A percentile compares a stretch with the other conserved stretches of the same genome.
Conservation (phyloP, 2,329 filamentous ascomycete genomes). For the Orbilia quercus region DNA sequence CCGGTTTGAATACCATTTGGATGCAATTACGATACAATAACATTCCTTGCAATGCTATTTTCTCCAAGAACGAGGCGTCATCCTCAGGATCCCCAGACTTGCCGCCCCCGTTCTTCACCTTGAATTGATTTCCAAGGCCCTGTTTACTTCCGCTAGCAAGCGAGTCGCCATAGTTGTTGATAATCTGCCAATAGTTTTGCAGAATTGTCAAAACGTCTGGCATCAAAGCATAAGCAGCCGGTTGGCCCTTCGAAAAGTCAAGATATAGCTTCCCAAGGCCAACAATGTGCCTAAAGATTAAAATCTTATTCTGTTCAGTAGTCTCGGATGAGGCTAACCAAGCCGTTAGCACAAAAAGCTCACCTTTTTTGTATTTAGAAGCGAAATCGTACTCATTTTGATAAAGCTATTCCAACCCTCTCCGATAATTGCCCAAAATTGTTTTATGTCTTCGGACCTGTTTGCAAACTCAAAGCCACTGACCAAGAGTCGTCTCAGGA, state of each 20-base stretch:
- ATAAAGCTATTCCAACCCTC: conserved; percentile 82
- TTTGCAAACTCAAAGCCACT: conserved; percentile 86
- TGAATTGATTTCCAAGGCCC: conserved; percentile 58
- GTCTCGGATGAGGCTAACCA: conserved; percentile 36
- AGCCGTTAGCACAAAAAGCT: not conserved
- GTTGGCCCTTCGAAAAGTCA: conserved; percentile 81
- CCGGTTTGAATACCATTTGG: conserved; percentile 83
- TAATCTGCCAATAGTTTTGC: conserved; percentile 84
- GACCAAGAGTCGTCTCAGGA: conserved; percentile 80
- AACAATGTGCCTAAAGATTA: conserved; percentile 85
- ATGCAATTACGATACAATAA: conserved; percentile 83
- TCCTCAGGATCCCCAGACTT: conserved; percentile 63
- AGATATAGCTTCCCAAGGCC: conserved; percentile 93
- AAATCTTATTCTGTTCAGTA: conserved; percentile 41
- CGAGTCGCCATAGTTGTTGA: conserved; percentile 78
- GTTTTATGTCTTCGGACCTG: conserved; percentile 77
- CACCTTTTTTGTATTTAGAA: not conserved
- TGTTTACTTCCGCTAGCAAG: conserved; percentile 70
- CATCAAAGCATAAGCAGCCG: conserved; percentile 83
- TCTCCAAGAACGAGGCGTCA: conserved; percentile 74
- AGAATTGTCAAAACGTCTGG: conserved; percentile 82
- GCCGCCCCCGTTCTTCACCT: conserved; percentile 62
- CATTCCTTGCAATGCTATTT: conserved; percentile 83
- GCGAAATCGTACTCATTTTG: conserved; percentile 63
- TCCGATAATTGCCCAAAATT: conserved; percentile 83